Base-by-base conservation (phyloP, 768 basidiomycete genomes). In the Russula lepida region DNA sequence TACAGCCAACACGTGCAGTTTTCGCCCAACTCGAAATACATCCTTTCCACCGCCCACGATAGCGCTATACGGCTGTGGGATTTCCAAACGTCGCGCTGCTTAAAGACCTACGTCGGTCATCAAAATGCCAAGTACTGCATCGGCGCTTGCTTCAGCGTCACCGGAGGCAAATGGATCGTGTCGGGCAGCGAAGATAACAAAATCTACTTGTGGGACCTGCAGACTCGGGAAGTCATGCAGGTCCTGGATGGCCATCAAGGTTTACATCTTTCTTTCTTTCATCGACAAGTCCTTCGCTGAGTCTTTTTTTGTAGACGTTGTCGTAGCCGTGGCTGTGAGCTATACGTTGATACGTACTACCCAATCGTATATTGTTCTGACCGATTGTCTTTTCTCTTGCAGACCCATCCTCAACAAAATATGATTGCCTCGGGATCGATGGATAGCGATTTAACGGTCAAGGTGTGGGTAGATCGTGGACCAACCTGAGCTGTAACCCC, bases 1-100 rank as follows among this genome's bases (percentile, higher is more conserved):
- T 15, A 47, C 68, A 92, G 92, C 63, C 92, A 95, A 74, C 88
- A 89, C 69, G 92, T 94, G 17, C 84, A 88, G 68, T 98, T 99
- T 75, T 95, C 95, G 0, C 95, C 95, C 9, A 97, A 97, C 69
- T 93, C 92, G 7, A 91, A 90, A 73, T 95, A 92, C 73, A 88
- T 99, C 55, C 80, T 99, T 54, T 93, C 93, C 1, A 91, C 93
- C 0, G 91, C 95, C 0, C 88, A 98, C 69, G 94, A 98, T 69
- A 92, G 86, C 60, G 87, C 89, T 0, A 92, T 98, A 64, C 86
- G 95, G 1, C 77, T 99, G 4, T 98, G 95, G 94, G 92, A 97
- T 69, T 95, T 93, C 71, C 91, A 95, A 64, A 88, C 87, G 0
- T 88, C 90, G 0, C 86, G 89, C 57, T 91, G 90, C 66, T 75